Evolutionary conservation across 2,329 filamentous ascomycete genomes (phyloP).

Genomic region (Ceratocystis colombiana): DNA sequence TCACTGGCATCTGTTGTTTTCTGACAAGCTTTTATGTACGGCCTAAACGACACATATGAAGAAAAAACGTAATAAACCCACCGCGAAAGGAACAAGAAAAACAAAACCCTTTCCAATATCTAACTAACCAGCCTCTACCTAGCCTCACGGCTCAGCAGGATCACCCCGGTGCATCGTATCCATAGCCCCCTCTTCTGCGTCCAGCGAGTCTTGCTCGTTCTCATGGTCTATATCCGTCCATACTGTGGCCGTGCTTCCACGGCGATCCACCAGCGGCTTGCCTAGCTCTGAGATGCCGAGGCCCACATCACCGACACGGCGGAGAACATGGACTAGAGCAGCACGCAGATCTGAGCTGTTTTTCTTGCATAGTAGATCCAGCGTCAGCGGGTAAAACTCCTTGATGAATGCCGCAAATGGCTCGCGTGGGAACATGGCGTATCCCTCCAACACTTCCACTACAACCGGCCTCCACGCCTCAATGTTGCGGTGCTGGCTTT

Average conservation of each 20-base stretch:
- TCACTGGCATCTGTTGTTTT: background rate
- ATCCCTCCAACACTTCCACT: conserved; percentile 91
- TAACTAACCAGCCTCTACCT: background rate
- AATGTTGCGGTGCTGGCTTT: conserved; percentile 94
- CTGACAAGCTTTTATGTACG: conserved; percentile 7
- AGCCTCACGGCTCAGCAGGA: background rate
- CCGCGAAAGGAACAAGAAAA: background rate
- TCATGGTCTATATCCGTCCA: conserved; percentile 27
- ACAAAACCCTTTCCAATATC: background rate
- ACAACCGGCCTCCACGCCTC: conserved; percentile 95
- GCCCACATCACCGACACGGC: conserved; percentile 70
- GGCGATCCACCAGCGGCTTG: conserved; percentile 34
- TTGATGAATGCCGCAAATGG: conserved; percentile 72
- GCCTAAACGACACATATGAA: background rate
- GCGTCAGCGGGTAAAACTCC: conserved; percentile 74
- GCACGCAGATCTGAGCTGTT: conserved; percentile 67
- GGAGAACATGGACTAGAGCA: conserved; percentile 66
- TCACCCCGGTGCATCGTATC: conserved; percentile 29
- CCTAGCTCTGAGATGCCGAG: conserved; percentile 44
- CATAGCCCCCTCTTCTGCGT: conserved; percentile 30
- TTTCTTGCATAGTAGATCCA: conserved; percentile 75
- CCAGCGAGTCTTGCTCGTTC: conserved; percentile 23
- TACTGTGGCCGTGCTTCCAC: conserved; percentile 28
- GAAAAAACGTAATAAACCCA: background rate
- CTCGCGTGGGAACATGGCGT: conserved; percentile 66